Evolutionary conservation across 2,329 filamentous ascomycete species (phyloP).

Genomic region (Sarocladium oryzae): DNA sequence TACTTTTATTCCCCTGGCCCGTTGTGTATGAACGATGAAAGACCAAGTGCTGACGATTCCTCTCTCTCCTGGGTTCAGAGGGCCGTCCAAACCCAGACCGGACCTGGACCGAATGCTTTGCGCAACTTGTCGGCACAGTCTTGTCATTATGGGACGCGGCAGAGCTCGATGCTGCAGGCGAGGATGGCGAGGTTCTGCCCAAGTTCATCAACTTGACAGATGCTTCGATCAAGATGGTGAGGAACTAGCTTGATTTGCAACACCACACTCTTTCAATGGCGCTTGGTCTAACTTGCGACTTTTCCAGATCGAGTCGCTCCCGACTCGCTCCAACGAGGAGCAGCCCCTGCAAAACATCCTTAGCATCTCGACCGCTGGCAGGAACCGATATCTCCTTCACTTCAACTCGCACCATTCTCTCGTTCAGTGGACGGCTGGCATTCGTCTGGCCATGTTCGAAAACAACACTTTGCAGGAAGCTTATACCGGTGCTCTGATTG

Average conservation of each 20-base stretch:
- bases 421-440: constrained; percentile 92
- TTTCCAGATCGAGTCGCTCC: constrained; percentile 74
- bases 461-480: constrained; percentile 90
- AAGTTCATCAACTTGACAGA: constrained; percentile 97
- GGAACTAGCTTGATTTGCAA: too few relatives aligned
- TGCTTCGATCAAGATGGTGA: constrained; percentile 96
- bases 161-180: constrained; percentile 79
- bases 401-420: constrained; percentile 93
- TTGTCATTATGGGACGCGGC: constrained; percentile 93
- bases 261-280: too few relatives aligned
- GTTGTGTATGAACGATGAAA: too few relatives aligned
- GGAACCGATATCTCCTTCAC: constrained; percentile 90
- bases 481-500: constrained; percentile 92
- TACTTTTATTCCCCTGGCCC: constrained; percentile 9
- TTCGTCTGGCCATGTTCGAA: constrained; percentile 90
- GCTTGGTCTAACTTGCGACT: constrained; percentile 1
- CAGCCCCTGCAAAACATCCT: constrained; percentile 89
- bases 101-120: constrained; percentile 94
- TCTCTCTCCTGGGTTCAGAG: constrained; percentile 43
- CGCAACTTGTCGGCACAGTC: constrained; percentile 90
- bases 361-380: constrained; percentile 89
- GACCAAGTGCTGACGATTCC: not conserved
- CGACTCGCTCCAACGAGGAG: constrained; percentile 69
- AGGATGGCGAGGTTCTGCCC: constrained; percentile 77
- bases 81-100: constrained; percentile 80